Percentiles rank a stretch among this genome's conserved stretches.
Conservation (phyloP, 164 flowering plant species). For the Kalanchoe fedtschenkoi region DNA sequence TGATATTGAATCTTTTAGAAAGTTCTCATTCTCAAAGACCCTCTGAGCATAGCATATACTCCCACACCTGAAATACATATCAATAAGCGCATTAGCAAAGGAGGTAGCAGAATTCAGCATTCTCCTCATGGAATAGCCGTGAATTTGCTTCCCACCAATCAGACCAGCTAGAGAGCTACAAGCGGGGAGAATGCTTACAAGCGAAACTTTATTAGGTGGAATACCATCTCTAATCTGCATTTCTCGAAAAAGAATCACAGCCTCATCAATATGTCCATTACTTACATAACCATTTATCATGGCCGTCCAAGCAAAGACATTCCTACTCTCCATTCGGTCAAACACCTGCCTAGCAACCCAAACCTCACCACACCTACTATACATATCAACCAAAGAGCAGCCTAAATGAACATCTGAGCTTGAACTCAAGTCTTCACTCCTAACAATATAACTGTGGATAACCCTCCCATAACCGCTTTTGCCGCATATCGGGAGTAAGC, state of each 20-base stretch:
- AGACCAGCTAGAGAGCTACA: slow-evolving; percentile 33
- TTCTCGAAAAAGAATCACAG: slow-evolving; percentile 34
- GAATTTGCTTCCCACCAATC: slow-evolving; percentile 44
- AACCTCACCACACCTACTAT: slow-evolving; percentile 24
- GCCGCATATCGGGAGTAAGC: slow-evolving; percentile 37
- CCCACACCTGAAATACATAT: no score
- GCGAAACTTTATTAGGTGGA: slow-evolving; percentile 42
- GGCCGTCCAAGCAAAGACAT: slow-evolving; percentile 56
- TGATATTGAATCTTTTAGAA: slow-evolving; percentile 40
- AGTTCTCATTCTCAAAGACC: slow-evolving; percentile 35
- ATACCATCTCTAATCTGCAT: slow-evolving; percentile 39
- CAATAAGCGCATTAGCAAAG: slow-evolving; percentile 50
- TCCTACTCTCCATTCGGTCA: slow-evolving; percentile 33
- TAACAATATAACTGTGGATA: slow-evolving; percentile 44
- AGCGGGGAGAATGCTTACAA: slow-evolving; percentile 47
- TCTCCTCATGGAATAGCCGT: slow-evolving; percentile 45
- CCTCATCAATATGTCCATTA: slow-evolving; percentile 32
- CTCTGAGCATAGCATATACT: slow-evolving; percentile 31
- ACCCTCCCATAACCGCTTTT: slow-evolving; percentile 42
- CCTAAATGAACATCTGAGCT: slow-evolving; percentile 41
- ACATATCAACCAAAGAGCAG: slow-evolving; percentile 63
- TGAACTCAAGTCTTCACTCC: slow-evolving; percentile 19
- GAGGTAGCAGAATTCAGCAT: slow-evolving; percentile 25
- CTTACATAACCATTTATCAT: slow-evolving; percentile 52
- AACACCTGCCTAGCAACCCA: slow-evolving; percentile 31